Percentiles rank a stretch among this genome's conserved stretches.
Conservation (phyloP, 148 eudicot species). For the Cornus florida region DNA sequence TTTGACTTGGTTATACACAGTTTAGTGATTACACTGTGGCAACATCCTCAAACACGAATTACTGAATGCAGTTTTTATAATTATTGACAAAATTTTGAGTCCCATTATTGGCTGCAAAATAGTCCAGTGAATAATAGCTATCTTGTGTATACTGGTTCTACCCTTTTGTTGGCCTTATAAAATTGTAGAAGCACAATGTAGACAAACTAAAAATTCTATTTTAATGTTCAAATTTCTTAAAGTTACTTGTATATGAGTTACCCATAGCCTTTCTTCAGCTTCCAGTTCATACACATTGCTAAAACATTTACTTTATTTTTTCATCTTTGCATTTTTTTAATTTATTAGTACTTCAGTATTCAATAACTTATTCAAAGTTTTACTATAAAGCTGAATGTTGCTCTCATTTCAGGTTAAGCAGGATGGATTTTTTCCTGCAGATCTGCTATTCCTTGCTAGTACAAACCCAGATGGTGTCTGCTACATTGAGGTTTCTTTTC, state of each 20-base stretch:
- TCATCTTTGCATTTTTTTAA: not conserved
- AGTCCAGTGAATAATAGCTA: not conserved
- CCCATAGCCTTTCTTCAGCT: not conserved
- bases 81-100: not conserved
- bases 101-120: not conserved
- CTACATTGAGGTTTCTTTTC: conserved; percentile 73
- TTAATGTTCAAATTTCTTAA: too few species aligned
- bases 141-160: not conserved
- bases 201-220: not conserved
- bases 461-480: conserved; percentile 96
- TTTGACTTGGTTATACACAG: not conserved
- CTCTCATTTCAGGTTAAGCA: conserved; percentile 67
- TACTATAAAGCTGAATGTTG: conserved; percentile 12
- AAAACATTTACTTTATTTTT: not conserved
- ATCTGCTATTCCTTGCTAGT: conserved; percentile 87
- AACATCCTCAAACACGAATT: not conserved
- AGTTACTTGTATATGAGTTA: not conserved
- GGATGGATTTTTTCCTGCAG: conserved; percentile 94
- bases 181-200: too few species aligned
- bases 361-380: not conserved
- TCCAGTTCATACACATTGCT: not conserved
- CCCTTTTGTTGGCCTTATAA: not conserved
- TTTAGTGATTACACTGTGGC: not conserved
- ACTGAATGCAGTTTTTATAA: not conserved
- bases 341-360: not conserved